Evolutionary conservation across 805 yeast genomes (phyloP), one percentile per base, ranked within the genome.

Genomic region (Starmerella lactis-condensi): DNA sequence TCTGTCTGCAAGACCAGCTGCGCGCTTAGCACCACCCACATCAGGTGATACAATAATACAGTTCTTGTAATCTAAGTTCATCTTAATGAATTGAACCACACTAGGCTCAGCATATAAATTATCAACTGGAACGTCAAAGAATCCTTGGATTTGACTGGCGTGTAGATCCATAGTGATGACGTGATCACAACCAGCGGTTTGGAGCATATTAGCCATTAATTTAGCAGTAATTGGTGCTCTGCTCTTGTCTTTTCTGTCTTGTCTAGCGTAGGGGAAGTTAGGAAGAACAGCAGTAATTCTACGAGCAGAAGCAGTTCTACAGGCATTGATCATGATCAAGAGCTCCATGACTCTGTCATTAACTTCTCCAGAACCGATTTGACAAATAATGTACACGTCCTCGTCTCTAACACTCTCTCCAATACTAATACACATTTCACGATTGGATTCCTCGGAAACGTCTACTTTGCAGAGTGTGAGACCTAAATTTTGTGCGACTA

Each of bases 11-110:
- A 89, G 61, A 4, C 85, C 74, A 1, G 98, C 96, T 16, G 85
- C 98, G 44, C 98, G 69, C 56, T 89, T 89, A 30, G 98, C 98
- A 39, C 98, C 98, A 46, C 98, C 98, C 2, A 98, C 98, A 57
- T 89, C 98, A 3, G 98, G 98, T 3, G 94, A 82, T 9, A 89
- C 91, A 33, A 89, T 69, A 34, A 89, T 69, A 37, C 82, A 76
- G 40, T 72, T 64, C 16, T 58, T 56, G 40, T 60, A 55, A 41
- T 67, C 64, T 27, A 71, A 61, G 41, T 70, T 66, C 37, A 69
- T 76, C 43, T 66, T 69, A 45, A 89, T 79, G 56, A 81, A 89
- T 45, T 78, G 64, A 30, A 85, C 67, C 13, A 81, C 92, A 38
- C 74, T 69, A 30, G 98, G 98, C 52, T 85, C 96, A 14, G 94